Conservation (phyloP, 1,284 basidiomycete species). For the Boletus semigastroideus region DNA sequence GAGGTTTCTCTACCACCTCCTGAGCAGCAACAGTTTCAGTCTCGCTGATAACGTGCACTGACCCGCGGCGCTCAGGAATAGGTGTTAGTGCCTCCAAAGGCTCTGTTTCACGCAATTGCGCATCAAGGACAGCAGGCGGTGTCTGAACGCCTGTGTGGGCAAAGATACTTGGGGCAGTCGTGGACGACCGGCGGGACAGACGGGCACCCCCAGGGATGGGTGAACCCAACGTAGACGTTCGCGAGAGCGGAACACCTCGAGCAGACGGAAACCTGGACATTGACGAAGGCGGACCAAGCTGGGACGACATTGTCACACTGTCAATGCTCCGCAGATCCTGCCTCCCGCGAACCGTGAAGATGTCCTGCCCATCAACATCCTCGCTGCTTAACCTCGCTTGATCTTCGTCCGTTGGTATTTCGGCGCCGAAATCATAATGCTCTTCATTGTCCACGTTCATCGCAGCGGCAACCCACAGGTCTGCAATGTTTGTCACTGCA, state of each 20-base stretch:
- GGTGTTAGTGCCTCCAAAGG: slow-evolving; percentile 46
- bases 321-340: slow-evolving; percentile 12
- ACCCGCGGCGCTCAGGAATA: slow-evolving; percentile 45
- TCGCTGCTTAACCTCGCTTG: slow-evolving; percentile 18
- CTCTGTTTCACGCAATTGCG: slow-evolving; percentile 48
- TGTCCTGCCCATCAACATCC: slow-evolving; percentile 33
- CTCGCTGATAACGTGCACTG: slow-evolving; percentile 3
- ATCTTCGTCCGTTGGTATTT: slow-evolving; percentile 23
- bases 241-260: slow-evolving; percentile 16
- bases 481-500: slow-evolving; percentile 84
- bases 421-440: slow-evolving; percentile 31
- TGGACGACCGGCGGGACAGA: slow-evolving; percentile 52
- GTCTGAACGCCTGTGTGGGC: slow-evolving; percentile 74
- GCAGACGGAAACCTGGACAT: slow-evolving; percentile 7
- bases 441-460: slow-evolving; percentile 74
- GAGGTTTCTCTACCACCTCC: slow-evolving; percentile 39
- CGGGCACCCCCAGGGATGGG: slow-evolving; percentile 30
- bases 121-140: slow-evolving; percentile 69
- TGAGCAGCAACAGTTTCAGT: slow-evolving; percentile 11
- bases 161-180: slow-evolving; percentile 71
- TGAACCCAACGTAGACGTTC: slow-evolving; percentile 34
- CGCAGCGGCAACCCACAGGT: slow-evolving; percentile 91
- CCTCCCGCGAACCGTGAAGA: slow-evolving; percentile 25
- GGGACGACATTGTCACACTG: slow-evolving; percentile 13
- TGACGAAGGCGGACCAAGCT: slow-evolving; percentile 16